Evolutionary conservation across 148 eudicot species (phyloP).

Genomic region (Pouteria glomerata): DNA sequence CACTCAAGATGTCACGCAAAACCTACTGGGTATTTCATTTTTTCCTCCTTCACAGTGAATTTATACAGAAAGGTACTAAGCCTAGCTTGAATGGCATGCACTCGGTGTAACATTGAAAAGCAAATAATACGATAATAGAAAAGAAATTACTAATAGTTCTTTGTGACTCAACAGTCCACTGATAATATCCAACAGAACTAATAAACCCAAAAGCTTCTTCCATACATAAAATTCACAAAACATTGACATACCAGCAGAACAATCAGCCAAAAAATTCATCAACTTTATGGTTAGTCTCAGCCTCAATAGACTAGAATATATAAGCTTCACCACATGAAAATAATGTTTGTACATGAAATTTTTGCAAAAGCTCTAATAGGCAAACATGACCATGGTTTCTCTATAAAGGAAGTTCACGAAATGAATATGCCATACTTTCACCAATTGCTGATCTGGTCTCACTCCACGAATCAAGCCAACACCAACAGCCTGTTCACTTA

Average conservation of each 20-base stretch:
- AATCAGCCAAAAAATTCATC: not conserved
- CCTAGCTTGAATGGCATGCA: not conserved
- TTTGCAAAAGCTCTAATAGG: not conserved
- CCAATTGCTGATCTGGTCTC: conserved; percentile 94
- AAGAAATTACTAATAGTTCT: not conserved
- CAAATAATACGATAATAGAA: not conserved
- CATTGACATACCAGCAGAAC: not conserved
- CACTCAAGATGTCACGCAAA: too few relatives aligned
- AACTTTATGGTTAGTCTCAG: not conserved
- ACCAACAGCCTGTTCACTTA: conserved; percentile 90
- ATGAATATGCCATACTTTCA: conserved; percentile 61
- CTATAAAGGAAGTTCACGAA: not conserved
- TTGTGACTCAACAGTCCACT: not conserved
- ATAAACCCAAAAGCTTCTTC: not conserved
- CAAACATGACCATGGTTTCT: not conserved
- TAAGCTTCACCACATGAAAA: not conserved
- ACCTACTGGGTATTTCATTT: too few relatives aligned
- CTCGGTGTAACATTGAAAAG: too few relatives aligned
- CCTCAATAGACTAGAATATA: not conserved
- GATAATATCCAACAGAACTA: not conserved
- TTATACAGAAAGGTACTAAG: too few relatives aligned
- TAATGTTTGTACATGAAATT: not conserved
- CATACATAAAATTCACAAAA: not conserved
- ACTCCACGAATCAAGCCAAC: conserved; percentile 81
- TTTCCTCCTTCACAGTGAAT: too few relatives aligned